Evolutionary conservation across 139 green algal species (phyloP).

Genomic region (Auxenochlorella pyrenoidosa): DNA sequence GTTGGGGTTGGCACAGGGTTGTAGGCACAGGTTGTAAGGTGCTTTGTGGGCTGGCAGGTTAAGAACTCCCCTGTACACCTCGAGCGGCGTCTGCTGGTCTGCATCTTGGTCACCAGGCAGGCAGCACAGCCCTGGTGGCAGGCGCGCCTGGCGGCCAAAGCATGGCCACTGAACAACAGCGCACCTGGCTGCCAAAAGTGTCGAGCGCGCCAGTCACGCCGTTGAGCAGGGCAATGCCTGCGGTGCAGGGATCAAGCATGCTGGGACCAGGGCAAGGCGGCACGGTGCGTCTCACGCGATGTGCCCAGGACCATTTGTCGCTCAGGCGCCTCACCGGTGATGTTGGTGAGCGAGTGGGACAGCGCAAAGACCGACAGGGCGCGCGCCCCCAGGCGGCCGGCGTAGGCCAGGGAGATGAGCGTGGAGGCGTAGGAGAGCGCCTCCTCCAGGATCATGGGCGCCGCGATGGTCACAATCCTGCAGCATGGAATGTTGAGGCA

Average conservation of each 20-base stretch:
- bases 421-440: background rate
- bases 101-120: too few relatives aligned
- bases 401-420: conserved; percentile 4
- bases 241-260: background rate
- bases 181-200: conserved; percentile 18
- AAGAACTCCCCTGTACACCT: too few relatives aligned
- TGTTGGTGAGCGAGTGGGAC: conserved; percentile 29
- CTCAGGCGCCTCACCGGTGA: conserved; percentile 11
- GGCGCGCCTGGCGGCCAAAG: too few relatives aligned
- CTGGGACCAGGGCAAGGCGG: too few relatives aligned
- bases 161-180: too few relatives aligned
- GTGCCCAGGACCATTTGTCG: background rate
- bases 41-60: too few relatives aligned
- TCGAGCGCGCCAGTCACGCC: conserved; percentile 22
- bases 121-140: too few relatives aligned
- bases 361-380: background rate
- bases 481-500: too few relatives aligned
- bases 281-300: too few relatives aligned
- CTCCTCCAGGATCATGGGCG: conserved; percentile 16
- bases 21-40: too few relatives aligned
- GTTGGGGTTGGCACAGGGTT: too few relatives aligned
- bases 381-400: conserved; percentile 7
- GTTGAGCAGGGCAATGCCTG: conserved; percentile 26
- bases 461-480: conserved; percentile 15
- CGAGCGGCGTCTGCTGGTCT: too few relatives aligned